phyloP scores from a whole-genome alignment of 1,284 basidiomycete species.

The Ganoderma resinaceum region DNA sequence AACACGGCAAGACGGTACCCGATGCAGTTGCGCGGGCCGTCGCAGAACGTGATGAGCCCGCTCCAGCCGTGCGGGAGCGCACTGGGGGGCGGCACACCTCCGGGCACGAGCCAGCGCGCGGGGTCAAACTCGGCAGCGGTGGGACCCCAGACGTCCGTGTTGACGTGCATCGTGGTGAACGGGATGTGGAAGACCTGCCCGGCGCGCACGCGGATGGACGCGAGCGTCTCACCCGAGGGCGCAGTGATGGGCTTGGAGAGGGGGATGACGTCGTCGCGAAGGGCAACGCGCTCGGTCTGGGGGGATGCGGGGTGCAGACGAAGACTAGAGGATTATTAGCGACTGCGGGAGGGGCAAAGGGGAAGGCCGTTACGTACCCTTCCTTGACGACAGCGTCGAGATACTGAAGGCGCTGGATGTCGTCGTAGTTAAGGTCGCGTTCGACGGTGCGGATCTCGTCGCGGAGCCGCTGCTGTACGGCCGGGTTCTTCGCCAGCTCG shows the following conservation, averaged over 20 bases:
- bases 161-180: conserved; percentile 43
- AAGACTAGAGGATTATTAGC: conserved; percentile 37
- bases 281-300: conserved; percentile 46
- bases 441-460: conserved; percentile 50
- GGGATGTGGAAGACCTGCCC: conserved; percentile 48
- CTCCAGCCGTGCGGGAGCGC: conserved; percentile 42
- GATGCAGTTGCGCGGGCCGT: conserved; percentile 50
- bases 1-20: conserved; percentile 44
- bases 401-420: conserved; percentile 53
- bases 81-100: conserved; percentile 38
- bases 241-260: conserved; percentile 46
- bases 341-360: background rate
- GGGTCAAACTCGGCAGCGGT: conserved; percentile 52
- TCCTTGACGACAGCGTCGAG: conserved; percentile 58
- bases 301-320: conserved; percentile 49
- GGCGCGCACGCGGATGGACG: conserved; percentile 42
- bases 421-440: conserved; percentile 47
- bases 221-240: conserved; percentile 40
- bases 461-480: conserved; percentile 57
- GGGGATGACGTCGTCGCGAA: conserved; percentile 52
- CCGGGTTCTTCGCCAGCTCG: conserved; percentile 55
- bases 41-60: conserved; percentile 46
- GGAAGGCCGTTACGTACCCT: conserved; percentile 24
- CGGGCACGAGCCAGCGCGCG: conserved; percentile 43
- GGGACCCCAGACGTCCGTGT: conserved; percentile 49